phyloP scores from a whole-genome alignment of 495 filamentous ascomycete genomes.

The Trypethelium eluteriae region DNA sequence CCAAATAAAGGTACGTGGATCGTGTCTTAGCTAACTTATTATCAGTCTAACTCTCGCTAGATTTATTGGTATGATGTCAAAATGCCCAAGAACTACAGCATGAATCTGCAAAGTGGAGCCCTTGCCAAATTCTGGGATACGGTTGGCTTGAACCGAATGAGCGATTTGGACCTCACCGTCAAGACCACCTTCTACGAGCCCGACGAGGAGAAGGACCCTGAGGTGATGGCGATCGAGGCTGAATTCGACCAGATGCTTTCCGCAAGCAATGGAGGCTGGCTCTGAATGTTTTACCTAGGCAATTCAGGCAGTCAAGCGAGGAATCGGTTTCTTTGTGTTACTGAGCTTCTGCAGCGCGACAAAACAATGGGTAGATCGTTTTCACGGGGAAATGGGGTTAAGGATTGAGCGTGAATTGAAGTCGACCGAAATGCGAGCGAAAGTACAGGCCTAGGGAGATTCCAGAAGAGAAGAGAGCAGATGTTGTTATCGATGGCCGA shows the following conservation, averaged over 20 bases:
- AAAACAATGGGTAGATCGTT: too few relatives aligned
- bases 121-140: not conserved
- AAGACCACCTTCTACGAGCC: not conserved
- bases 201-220: not conserved
- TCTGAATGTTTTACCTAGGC: not conserved
- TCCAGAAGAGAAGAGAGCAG: too few relatives aligned
- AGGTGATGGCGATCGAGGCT: not conserved
- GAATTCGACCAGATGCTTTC: not conserved
- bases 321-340: too few relatives aligned
- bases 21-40: not conserved
- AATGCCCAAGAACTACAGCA: not conserved
- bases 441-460: too few relatives aligned
- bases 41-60: not conserved
- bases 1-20: not conserved
- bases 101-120: not conserved
- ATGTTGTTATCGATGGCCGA: too few relatives aligned
- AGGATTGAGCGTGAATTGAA: too few relatives aligned
- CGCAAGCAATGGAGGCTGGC: not conserved
- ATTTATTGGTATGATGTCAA: not conserved
- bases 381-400: too few relatives aligned
- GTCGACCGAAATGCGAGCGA: too few relatives aligned
- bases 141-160: not conserved
- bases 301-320: not conserved
- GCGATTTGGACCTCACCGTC: not conserved
- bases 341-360: too few relatives aligned